Conservation (phyloP, 306 rosid species). For the Begonia masoniana region DNA sequence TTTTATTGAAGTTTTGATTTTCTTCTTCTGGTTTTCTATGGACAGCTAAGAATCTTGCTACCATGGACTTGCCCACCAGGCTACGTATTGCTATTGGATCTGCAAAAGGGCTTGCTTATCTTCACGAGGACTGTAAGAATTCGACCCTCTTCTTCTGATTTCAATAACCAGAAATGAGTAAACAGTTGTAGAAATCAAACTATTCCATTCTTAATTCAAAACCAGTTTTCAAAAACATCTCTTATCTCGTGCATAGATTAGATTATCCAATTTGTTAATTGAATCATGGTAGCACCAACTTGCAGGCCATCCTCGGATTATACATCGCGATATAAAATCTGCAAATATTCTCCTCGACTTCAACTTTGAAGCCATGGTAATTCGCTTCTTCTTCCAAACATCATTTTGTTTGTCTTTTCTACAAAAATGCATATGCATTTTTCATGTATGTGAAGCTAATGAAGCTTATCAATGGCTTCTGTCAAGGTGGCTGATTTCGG, state of each 20-base stretch:
- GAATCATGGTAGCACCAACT: too few relatives aligned
- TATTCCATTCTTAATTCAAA: too few relatives aligned
- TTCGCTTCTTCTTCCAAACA: neutral
- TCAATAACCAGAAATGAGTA: too few relatives aligned
- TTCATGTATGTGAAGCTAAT: slow-evolving; percentile 2
- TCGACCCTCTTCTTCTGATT: neutral
- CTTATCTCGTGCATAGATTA: too few relatives aligned
- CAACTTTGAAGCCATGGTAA: slow-evolving; percentile 87
- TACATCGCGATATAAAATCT: slow-evolving; percentile 84
- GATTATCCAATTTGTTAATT: too few relatives aligned
- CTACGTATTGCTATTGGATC: slow-evolving; percentile 63
- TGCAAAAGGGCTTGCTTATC: slow-evolving; percentile 83
- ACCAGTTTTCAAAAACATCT: too few relatives aligned
- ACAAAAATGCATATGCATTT: too few relatives aligned
- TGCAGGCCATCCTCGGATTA: slow-evolving; percentile 74
- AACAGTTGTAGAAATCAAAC: too few relatives aligned
- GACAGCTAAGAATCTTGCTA: slow-evolving; percentile 27
- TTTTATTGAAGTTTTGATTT: too few relatives aligned
- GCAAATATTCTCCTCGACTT: slow-evolving; percentile 68
- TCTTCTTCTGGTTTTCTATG: too few relatives aligned
- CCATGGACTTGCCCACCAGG: slow-evolving; percentile 69
- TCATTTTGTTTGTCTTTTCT: too few relatives aligned
- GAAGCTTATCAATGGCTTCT: slow-evolving; percentile 2
- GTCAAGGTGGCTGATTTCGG: slow-evolving; percentile 92
- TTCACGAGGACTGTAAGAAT: slow-evolving; percentile 82